Conservation (phyloP, 176 grass and related monocot species). For the Raddia distichophylla region DNA sequence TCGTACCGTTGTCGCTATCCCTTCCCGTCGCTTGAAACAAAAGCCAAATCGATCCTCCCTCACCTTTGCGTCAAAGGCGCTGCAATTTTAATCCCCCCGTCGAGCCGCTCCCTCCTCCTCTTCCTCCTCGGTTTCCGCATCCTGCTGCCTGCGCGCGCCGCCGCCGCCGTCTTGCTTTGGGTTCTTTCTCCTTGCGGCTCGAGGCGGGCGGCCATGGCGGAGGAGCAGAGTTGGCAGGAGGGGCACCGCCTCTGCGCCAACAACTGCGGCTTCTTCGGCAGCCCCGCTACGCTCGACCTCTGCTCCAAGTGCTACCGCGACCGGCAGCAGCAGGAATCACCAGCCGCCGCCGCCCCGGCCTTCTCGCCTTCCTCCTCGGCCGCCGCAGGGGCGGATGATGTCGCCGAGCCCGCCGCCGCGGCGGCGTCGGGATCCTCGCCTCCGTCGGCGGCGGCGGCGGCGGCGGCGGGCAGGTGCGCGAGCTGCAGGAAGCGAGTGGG, state of each 20-base stretch:
- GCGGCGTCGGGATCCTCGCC: background rate
- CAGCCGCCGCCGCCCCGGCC: background rate
- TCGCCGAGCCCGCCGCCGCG: background rate
- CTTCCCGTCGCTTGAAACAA: constrained; percentile 51
- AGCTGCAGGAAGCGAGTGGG: constrained; percentile 49
- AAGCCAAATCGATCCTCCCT: constrained; percentile 31
- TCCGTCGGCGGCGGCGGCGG: background rate
- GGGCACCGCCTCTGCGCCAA: constrained; percentile 51
- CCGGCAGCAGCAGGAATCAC: background rate
- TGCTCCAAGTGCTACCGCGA: constrained; percentile 56
- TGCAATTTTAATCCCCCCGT: constrained; percentile 36
- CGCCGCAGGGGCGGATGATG: background rate
- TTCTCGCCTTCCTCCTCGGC: background rate
- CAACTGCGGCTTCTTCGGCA: constrained; percentile 53
- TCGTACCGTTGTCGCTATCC: constrained; percentile 42
- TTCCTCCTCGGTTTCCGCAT: background rate
- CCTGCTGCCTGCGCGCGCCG: too few species aligned
- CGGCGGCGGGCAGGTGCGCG: constrained; percentile 20
- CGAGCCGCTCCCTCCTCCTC: background rate
- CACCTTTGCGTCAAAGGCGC: constrained; percentile 25
- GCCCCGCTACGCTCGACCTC: constrained; percentile 48
- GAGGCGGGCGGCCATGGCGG: constrained; percentile 26
- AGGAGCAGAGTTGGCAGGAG: constrained; percentile 48
- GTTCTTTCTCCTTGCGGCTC: background rate
- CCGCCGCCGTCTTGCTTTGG: too few species aligned